phyloP scores from a whole-genome alignment of 129 eudicot species.

The Tagetes patula region DNA sequence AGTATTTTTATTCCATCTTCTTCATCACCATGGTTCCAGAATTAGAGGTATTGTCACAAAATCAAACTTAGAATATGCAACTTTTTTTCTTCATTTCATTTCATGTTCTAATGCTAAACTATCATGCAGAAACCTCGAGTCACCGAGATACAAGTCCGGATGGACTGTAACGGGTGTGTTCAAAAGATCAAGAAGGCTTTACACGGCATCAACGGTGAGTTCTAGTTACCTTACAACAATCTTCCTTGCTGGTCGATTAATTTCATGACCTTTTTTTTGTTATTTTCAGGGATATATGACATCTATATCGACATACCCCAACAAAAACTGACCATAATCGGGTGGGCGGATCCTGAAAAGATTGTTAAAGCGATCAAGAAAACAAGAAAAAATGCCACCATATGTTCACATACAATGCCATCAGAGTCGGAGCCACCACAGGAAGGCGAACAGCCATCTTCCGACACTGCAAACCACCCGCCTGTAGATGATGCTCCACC shows the following conservation, averaged over 20 bases:
- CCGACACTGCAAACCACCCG: constrained; percentile 38
- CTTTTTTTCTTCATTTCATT: constrained; percentile 22
- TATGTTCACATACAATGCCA: constrained; percentile 57
- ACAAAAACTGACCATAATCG: constrained; percentile 64
- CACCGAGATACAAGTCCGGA: constrained; percentile 85
- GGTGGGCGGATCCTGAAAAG: constrained; percentile 85
- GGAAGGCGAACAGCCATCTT: constrained; percentile 41
- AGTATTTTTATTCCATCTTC: constrained; percentile 40
- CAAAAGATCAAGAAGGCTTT: constrained; percentile 94
- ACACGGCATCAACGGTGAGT: constrained; percentile 73
- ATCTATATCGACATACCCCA: constrained; percentile 61
- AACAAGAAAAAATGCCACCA: constrained; percentile 67
- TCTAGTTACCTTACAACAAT: not conserved
- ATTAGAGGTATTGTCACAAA: constrained; percentile 57
- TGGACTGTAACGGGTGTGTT: constrained; percentile 97
- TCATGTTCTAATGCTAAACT: constrained; percentile 21
- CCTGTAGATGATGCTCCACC: constrained; percentile 46
- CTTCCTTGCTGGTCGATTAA: not conserved
- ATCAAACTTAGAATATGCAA: constrained; percentile 27
- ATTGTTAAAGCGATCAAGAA: constrained; percentile 72
- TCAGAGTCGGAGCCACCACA: constrained; percentile 36
- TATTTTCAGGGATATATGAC: constrained; percentile 60
- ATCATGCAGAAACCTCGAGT: constrained; percentile 73
- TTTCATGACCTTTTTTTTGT: constrained; percentile 13
- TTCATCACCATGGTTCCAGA: constrained; percentile 59